Evolutionary conservation across 768 basidiomycete genomes (phyloP).

Genomic region (Mycena sanguinolenta): DNA sequence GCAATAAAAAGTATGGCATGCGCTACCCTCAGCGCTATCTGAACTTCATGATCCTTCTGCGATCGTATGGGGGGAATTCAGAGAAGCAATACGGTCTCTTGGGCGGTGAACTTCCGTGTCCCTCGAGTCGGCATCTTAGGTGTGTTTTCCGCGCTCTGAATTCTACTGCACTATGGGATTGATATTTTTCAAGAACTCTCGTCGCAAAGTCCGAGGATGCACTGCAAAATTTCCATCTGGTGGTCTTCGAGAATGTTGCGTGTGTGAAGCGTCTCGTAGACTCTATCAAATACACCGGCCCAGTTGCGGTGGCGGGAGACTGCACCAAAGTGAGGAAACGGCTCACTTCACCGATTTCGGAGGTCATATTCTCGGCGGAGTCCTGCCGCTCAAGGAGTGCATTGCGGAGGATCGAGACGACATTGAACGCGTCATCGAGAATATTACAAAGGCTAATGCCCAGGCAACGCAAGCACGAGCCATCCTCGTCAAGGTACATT

Average conservation of each 20-base stretch:
- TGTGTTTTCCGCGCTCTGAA: not conserved
- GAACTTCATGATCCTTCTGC: not conserved
- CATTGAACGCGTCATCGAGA: constrained; percentile 41
- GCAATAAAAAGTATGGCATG: not conserved
- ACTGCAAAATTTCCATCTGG: constrained; percentile 41
- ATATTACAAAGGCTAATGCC: constrained; percentile 37
- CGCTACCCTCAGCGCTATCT: not conserved
- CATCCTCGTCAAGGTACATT: constrained; percentile 42
- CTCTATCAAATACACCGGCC: constrained; percentile 37
- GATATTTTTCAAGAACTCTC: constrained; percentile 23
- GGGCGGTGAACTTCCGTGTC: not conserved
- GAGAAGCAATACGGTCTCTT: not conserved
- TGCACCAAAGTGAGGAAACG: constrained; percentile 45
- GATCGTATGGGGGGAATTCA: not conserved
- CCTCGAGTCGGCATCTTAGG: not conserved
- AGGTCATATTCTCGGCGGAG: constrained; percentile 39
- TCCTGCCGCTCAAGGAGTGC: constrained; percentile 37
- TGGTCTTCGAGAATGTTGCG: constrained; percentile 45
- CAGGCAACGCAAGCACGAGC: constrained; percentile 43
- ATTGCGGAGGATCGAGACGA: constrained; percentile 40
- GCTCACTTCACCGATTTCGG: constrained; percentile 45
- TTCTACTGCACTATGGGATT: too few species aligned
- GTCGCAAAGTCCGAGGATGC: constrained; percentile 40
- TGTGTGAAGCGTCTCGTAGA: constrained; percentile 42
- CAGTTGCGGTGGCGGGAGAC: constrained; percentile 43